Base-by-base conservation (phyloP, 116 monocot species). In the Zostera marina region DNA sequence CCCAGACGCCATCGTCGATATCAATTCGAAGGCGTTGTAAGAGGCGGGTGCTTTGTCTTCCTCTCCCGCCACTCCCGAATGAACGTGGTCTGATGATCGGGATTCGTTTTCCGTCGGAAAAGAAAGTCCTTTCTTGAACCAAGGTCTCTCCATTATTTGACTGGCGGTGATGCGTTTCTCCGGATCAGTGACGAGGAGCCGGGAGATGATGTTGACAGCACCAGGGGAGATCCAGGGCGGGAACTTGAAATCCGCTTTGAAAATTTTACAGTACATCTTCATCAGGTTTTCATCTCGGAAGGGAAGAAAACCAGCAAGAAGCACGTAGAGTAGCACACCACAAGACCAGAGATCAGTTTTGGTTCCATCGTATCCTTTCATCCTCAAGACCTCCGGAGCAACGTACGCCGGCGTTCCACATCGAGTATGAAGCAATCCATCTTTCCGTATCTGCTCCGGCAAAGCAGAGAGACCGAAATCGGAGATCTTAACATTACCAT, bases 11-110 rank as follows among this genome's bases (percentile, higher is more conserved):
- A 91, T 82, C 38, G 79, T 21, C 8, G 91, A 82, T 54, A 91
- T 86, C 41, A 86, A 69, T 59, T 86, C 75, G 60, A 91, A 91
- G 43, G 91, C 91, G 52, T 91, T 91, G 82, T 75, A 91, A 46
- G 73, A 79, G 16, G 76, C 65, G 45, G 91, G 91, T 14, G 77
- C 69, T 5, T 11, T 6, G 22, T 23, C 25, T 58, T 42, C 7
- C 45, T 52, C 32, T 40, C 60, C 11, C 42, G 19, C 16, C 52
- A 17, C 68, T 47, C 8, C 7, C 41, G 58, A 63, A 20, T 14
- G 22, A 22, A 22, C 49, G 41, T 22, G 19, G 56, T 17, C 55
- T 32, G 44, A 16, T 32, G 44, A 16, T 14, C 11, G 46, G 64
- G 12, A 1, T 8, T 52, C 43, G 5, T 51, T 32, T 9, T 2